Base-by-base conservation (phyloP, 306 rosid genomes). In the Corylus heterophylla region DNA sequence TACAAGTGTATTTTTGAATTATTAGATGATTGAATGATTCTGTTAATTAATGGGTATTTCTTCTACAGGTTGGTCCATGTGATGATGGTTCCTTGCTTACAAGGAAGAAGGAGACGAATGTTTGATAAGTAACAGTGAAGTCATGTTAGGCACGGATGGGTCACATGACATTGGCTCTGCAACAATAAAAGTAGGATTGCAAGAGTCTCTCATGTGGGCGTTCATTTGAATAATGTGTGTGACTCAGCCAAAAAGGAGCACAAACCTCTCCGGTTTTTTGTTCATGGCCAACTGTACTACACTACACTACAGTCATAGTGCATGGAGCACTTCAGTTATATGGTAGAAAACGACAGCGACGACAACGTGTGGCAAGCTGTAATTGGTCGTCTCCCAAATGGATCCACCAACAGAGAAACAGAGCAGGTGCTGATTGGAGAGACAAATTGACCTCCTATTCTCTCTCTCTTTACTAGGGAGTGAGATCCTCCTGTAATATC, bases 21-120 rank as follows among this genome's bases (percentile, higher is more conserved):
- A 85, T 88, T 85, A 85, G 82, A 81, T 25, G 78, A 80, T 80
- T 81, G 89, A 88, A 89, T 80, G 83, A 77, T 71, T 72, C 69
- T 27, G 74, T 42, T 64, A 80, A 62, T 74, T 71, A 76, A 75
- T 76, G 79, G 79, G n/a, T 69, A 71, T 73, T 71, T 78, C 80
- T 68, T 77, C 71, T 74, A 69, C 92, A 83, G 85, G 88, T 88
- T 84, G 98, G 89, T 86, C 97, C 98, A 94, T 86, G 97, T 92
- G 97, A 81, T 64, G 84, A 89, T 79, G 83, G 82, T 85, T 82
- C 82, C 81, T 83, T 84, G 1, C 45, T 42, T 42, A 8, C 81
- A 91, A 76, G 69, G 79, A 80, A 69, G 80, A 77, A 83, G 69
- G 73, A 80, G 79, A 22, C 69, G 80, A 81, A 71, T 78, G 77